A percentile compares a stretch with the other conserved stretches of the same genome.
Conservation (phyloP, 2,329 filamentous ascomycete species). For the Diaporthe citri region DNA sequence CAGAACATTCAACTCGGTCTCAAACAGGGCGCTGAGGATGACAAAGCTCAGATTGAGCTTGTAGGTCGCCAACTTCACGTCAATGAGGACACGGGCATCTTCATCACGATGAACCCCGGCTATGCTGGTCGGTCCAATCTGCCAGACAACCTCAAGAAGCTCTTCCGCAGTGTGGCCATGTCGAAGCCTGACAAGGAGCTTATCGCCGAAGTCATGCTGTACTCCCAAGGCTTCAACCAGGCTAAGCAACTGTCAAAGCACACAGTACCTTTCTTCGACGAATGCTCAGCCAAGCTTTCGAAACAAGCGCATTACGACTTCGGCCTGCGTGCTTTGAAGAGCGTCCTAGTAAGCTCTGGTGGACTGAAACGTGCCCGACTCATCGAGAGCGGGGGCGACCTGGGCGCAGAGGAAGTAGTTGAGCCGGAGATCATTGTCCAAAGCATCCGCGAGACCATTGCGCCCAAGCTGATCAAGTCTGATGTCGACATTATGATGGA, state of each 20-base stretch:
- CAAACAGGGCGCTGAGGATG: conserved; percentile 84
- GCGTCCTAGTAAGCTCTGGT: conserved; percentile 97
- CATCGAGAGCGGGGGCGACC: conserved; percentile 65
- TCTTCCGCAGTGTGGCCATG: conserved; percentile 99
- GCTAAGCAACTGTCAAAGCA: conserved; percentile 95
- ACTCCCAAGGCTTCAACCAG: conserved; percentile 98
- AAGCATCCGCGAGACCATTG: conserved; percentile 97
- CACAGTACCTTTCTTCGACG: conserved; percentile 98
- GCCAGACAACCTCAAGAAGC: conserved; percentile 98
- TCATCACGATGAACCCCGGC: conserved; percentile 99
- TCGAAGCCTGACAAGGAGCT: conserved; percentile 99
- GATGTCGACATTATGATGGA: conserved; percentile 90
- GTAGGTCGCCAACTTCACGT: conserved; percentile 92
- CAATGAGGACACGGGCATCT: conserved; percentile 94
- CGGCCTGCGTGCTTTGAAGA: conserved; percentile 96
- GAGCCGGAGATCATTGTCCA: conserved; percentile 99
- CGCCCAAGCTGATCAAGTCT: conserved; percentile 92
- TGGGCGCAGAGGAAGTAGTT: conserved; percentile 78
- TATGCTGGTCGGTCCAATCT: conserved; percentile 98
- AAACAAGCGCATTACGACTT: conserved; percentile 99
- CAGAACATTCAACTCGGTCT: conserved; percentile 99
- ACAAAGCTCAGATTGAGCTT: conserved; percentile 91
- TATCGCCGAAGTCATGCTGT: conserved; percentile 99
- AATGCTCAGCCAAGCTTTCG: conserved; percentile 83
- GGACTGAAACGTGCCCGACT: conserved; percentile 91